phyloP scores from a whole-genome alignment of 768 basidiomycete species.

The Xerocomus potaroensis region DNA sequence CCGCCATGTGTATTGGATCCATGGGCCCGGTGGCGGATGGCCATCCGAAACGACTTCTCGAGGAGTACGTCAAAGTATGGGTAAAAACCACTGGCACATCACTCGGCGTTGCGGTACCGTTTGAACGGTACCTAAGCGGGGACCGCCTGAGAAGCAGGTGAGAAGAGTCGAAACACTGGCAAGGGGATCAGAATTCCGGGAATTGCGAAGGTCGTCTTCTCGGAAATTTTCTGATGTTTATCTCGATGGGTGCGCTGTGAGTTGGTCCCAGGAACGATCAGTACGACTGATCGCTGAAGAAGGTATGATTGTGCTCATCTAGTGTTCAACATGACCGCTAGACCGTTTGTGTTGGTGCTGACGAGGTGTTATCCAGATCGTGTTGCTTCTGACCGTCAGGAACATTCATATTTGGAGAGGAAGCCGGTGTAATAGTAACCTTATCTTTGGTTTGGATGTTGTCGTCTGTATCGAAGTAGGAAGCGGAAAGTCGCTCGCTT shows the following conservation, averaged over 20 bases:
- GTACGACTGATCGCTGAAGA: conserved; percentile 13
- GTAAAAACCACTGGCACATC: too few relatives aligned
- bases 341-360: neutral
- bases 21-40: too few relatives aligned
- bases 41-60: too few relatives aligned
- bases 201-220: conserved; percentile 12
- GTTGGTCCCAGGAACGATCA: conserved; percentile 23
- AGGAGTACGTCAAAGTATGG: too few relatives aligned
- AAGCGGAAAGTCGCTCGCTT: conserved; percentile 20
- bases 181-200: conserved; percentile 15
- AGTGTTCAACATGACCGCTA: too few relatives aligned
- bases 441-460: conserved; percentile 25
- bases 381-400: conserved; percentile 10
- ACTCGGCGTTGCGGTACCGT: too few relatives aligned
- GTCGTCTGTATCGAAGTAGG: conserved; percentile 15
- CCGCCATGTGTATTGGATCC: too few relatives aligned
- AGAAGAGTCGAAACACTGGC: conserved; percentile 3
- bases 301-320: too few relatives aligned
- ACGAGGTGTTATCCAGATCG: neutral
- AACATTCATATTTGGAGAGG: conserved; percentile 10
- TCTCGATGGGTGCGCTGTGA: conserved; percentile 11
- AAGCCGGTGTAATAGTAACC: conserved; percentile 22
- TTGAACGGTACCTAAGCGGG: neutral
- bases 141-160: too few relatives aligned
- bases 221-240: conserved; percentile 12